phyloP scores from a whole-genome alignment of 345 rosid genomes.

The Kernera saxatilis region DNA sequence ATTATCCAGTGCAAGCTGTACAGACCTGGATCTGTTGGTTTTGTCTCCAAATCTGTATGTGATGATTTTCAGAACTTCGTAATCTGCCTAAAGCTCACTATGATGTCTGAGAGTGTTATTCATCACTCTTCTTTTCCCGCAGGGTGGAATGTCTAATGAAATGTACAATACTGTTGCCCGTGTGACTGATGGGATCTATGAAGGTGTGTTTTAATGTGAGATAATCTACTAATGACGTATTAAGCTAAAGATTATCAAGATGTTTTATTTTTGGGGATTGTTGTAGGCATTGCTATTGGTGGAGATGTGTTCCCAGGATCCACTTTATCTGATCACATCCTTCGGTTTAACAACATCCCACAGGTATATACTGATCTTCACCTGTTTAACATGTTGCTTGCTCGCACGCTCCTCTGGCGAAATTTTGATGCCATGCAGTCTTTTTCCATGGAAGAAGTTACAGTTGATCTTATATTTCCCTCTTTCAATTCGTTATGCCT shows the following conservation, averaged over 20 bases:
- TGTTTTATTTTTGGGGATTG: conserved; percentile 23
- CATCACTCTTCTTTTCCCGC: neutral
- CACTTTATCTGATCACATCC: conserved; percentile 86
- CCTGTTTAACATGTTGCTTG: neutral
- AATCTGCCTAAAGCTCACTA: neutral
- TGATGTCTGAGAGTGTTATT: neutral
- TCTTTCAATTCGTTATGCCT: neutral
- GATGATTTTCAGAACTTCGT: neutral
- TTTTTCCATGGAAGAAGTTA: too few species aligned
- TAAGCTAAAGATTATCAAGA: neutral
- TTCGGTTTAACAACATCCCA: conserved; percentile 95
- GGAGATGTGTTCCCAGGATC: conserved; percentile 99
- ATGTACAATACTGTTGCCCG: conserved; percentile 88
- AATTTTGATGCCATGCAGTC: neutral
- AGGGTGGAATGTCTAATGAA: conserved; percentile 99
- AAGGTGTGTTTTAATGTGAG: conserved; percentile 44
- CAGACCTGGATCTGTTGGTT: conserved; percentile 98
- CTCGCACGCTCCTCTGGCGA: neutral
- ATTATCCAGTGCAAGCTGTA: conserved; percentile 86
- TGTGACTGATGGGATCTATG: conserved; percentile 94
- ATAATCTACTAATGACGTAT: neutral
- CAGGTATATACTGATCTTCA: conserved; percentile 46
- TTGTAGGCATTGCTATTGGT: conserved; percentile 90
- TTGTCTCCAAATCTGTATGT: conserved; percentile 97
- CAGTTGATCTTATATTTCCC: neutral